Base-by-base conservation (phyloP, 2,329 filamentous ascomycete genomes). In the Penicillium sp. region DNA sequence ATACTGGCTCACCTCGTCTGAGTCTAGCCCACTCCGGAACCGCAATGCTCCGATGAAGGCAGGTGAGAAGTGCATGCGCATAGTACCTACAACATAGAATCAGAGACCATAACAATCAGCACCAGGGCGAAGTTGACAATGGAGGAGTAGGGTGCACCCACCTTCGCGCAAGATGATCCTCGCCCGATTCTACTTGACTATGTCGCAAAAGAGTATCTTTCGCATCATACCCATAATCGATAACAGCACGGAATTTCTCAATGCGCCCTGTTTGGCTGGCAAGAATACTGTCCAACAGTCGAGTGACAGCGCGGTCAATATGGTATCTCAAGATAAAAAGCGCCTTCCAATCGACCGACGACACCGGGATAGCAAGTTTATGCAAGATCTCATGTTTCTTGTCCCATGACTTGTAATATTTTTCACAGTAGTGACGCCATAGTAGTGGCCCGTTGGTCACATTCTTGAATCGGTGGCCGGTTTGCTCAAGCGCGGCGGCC, bases 121-220 rank as follows among this genome's bases (percentile, higher is more conserved):
- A 59, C 20, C 35, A 25, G 31, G 22, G n/a, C 53, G 42, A 31
- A 50, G 54, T 37, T 22, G 37, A 57, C 34, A 55, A 54, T 35
- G 20, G 22, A 31, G 43, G 41, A 55, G 54, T 43, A 42, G 15
- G 25, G 31, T 22, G 43, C 61, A 55, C 66, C 50, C 58, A 76
- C 78, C 88, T 87, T 73, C 91, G 85, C 14, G 94, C 90, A 68
- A 99, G 78, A 55, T 90, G 86, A 77, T 97, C 92, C 14, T 90
- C 85, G 42, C 85, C 81, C 12, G 89, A 83, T 15, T 83, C 78
- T 37, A 83, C 81, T 11, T 79, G 79, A 61, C 84, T 86, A 71
- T 96, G 88, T 57, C 83, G 81, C 61, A 92, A 70, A 51, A 98
- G 82, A 56, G 88, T 88, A 73, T 97, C 93, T 74, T 97, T 97